These are phyloP conservation scores for Gynandropsis gynandra DNA, from an alignment of 345 rosid genomes.

Conservation along the genomic window DNA sequence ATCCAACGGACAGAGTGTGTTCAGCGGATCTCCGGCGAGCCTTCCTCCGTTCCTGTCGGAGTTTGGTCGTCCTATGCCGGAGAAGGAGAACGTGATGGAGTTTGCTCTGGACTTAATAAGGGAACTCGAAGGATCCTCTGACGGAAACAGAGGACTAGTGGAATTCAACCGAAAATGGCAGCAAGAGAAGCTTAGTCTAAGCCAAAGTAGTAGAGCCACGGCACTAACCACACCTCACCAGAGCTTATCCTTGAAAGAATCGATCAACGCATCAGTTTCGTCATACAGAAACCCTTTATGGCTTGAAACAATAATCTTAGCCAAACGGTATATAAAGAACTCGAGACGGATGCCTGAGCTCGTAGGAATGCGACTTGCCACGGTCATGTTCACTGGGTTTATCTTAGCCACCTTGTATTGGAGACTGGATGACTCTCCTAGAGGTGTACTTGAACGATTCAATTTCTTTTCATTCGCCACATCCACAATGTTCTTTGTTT, in stretches of 20 bases:
- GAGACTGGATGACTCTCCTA: slow-evolving; percentile 37
- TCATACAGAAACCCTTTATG: slow-evolving; percentile 21
- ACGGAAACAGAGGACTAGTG: slow-evolving; percentile 48
- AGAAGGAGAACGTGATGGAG: slow-evolving; percentile 67
- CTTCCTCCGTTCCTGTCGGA: slow-evolving; percentile 47
- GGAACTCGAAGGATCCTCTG: slow-evolving; percentile 36
- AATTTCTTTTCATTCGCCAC: slow-evolving; percentile 43
- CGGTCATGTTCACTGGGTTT: slow-evolving; percentile 36
- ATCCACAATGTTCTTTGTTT: slow-evolving; percentile 35
- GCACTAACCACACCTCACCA: slow-evolving; percentile 9
- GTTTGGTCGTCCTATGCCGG: slow-evolving; percentile 64
- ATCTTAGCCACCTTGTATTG: slow-evolving; percentile 59
- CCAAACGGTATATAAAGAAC: slow-evolving; percentile 32
- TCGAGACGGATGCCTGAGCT: slow-evolving; percentile 28
- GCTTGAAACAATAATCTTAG: slow-evolving; percentile 16
- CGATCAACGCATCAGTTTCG: slow-evolving; percentile 25
- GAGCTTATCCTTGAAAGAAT: slow-evolving; percentile 22
- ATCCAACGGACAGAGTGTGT: slow-evolving; percentile 49
- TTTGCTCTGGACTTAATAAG: slow-evolving; percentile 67
- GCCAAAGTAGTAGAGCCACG: slow-evolving; percentile 7
- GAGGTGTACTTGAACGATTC: slow-evolving; percentile 35
- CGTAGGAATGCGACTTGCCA: slow-evolving; percentile 14
- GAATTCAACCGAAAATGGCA: slow-evolving; percentile 66
- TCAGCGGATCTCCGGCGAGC: slow-evolving; percentile 48
- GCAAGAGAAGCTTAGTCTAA: slow-evolving; percentile 13